Percentiles rank a stretch among this genome's conserved stretches.
phyloP scores from a whole-genome alignment of 805 yeast species.

The Cyberlindnera nakhonratchasimensis region DNA sequence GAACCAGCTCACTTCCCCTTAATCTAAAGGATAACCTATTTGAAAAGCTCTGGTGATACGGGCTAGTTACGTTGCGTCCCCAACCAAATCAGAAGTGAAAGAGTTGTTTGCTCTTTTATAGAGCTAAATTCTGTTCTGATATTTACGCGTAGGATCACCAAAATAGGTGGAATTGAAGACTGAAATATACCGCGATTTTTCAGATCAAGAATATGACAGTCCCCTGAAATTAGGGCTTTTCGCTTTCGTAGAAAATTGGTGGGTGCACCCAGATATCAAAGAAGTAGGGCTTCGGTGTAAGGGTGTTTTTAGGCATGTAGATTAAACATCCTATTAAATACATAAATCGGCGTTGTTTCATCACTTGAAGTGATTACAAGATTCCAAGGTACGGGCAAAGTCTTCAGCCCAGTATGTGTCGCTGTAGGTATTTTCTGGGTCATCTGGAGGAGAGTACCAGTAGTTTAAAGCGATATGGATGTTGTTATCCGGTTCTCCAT shows the following conservation, averaged over 20 bases:
- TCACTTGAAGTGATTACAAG: constrained; percentile 24
- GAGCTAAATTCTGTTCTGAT: neutral
- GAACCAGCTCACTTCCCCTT: neutral
- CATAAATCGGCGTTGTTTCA: neutral
- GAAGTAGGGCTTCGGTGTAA: constrained; percentile 6
- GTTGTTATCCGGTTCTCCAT: constrained; percentile 15
- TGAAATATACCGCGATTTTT: neutral
- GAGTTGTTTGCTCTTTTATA: neutral
- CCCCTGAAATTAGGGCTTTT: neutral
- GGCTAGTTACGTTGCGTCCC: no score
- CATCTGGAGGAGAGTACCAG: constrained; percentile 69
- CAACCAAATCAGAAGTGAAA: no score
- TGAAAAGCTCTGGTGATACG: no score
- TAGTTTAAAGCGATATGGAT: constrained; percentile 65
- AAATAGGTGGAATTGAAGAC: neutral
- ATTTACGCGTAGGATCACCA: neutral
- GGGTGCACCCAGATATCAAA: no score
- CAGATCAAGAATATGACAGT: neutral
- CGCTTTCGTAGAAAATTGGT: no score
- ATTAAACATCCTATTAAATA: no score
- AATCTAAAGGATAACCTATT: no score
- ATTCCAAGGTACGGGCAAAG: constrained; percentile 40
- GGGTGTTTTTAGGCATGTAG: constrained; percentile 5
- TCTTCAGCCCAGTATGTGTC: constrained; percentile 55
- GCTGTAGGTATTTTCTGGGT: constrained; percentile 36